phyloP scores from a whole-genome alignment of 192 early-diverging fungal genomes.

The Backusella mclennaniae region DNA sequence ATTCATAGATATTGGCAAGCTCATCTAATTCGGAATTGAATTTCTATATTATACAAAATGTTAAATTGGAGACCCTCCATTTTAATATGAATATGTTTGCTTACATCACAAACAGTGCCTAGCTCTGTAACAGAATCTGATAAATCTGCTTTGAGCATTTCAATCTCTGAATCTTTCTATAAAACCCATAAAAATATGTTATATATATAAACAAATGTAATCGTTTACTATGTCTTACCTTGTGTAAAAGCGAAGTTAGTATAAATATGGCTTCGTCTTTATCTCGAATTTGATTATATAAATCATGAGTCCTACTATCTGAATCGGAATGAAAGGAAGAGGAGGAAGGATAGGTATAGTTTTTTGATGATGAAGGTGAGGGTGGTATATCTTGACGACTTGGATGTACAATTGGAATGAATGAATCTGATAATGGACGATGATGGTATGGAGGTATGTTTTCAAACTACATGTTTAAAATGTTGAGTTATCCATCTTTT shows the following conservation, averaged over 20 bases:
- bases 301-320: neutral
- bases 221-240: neutral
- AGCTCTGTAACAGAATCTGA: slow-evolving; percentile 4
- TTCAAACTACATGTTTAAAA: neutral
- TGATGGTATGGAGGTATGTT: neutral
- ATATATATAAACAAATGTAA: neutral
- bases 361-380: neutral
- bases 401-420: slow-evolving; percentile 7
- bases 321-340: neutral
- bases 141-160: slow-evolving; percentile 4
- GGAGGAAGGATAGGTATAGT: neutral
- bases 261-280: slow-evolving; percentile 2
- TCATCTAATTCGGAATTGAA: slow-evolving; percentile 9
- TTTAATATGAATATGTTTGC: neutral
- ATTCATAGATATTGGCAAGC: neutral
- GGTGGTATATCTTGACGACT: neutral
- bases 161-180: slow-evolving; percentile 9
- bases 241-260: slow-evolving; percentile 1
- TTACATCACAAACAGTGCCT: slow-evolving; percentile 13
- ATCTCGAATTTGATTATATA: neutral
- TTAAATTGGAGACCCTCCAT: no score
- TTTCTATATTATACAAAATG: neutral
- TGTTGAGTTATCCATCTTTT: neutral
- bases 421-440: slow-evolving; percentile 7
- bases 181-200: neutral